A percentile compares a stretch with the other conserved stretches of the same genome.
Evolutionary conservation across 2,329 filamentous ascomycete genomes (phyloP).

Genomic region (Penicillium sp.): DNA sequence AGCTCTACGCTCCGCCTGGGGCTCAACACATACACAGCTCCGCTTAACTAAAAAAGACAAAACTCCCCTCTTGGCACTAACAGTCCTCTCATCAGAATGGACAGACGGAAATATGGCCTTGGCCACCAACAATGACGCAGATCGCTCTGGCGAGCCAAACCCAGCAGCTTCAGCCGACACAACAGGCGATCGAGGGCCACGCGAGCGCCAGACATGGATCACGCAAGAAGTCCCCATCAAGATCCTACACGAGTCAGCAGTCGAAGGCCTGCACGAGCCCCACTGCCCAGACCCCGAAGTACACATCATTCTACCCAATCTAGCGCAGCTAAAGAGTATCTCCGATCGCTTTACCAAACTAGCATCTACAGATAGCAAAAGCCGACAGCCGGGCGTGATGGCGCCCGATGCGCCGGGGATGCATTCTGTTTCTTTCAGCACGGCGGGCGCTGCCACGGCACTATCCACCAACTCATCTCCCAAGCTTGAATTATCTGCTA

Average conservation of each 20-base stretch:
- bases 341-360: constrained; percentile 94
- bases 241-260: constrained; percentile 75
- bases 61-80: constrained; percentile 81
- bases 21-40: constrained; percentile 76
- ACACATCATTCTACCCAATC: constrained; percentile 82
- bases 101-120: constrained; percentile 54
- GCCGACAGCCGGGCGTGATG: constrained; percentile 7
- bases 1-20: constrained; percentile 83
- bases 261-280: constrained; percentile 94
- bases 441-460: constrained; percentile 17
- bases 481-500: constrained; percentile 82
- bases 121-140: constrained; percentile 40
- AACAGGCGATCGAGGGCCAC: constrained; percentile 50
- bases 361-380: constrained; percentile 47
- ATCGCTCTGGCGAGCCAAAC: constrained; percentile 38
- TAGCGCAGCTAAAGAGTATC: constrained; percentile 87
- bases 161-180: constrained; percentile 32
- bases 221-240: constrained; percentile 96
- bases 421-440: constrained; percentile 1
- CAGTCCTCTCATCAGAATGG: constrained; percentile 66
- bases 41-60: constrained; percentile 91
- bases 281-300: constrained; percentile 88
- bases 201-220: constrained; percentile 84
- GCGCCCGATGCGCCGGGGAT: constrained; percentile 31
- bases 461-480: constrained; percentile 40